These are phyloP conservation scores for Amaranthus cruentus DNA, from an alignment of 148 eudicot species.

Conservation along the genomic window DNA sequence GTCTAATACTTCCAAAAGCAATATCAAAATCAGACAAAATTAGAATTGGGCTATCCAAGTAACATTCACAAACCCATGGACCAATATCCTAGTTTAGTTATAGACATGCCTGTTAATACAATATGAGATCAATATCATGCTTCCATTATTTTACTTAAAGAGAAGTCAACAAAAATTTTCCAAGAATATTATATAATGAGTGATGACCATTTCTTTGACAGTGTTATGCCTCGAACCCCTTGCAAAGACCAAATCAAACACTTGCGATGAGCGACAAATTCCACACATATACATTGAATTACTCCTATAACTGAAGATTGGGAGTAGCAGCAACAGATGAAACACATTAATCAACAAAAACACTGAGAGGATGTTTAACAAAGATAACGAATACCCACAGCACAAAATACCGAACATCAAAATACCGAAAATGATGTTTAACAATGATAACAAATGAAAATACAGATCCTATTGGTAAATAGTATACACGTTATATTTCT, in stretches of 20 bases:
- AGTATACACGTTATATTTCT: too few species aligned
- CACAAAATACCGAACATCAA: too few species aligned
- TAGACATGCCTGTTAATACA: background rate
- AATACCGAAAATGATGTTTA: too few species aligned
- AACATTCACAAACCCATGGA: background rate
- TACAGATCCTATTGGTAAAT: too few species aligned
- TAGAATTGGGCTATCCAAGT: background rate
- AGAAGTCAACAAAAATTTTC: conserved; percentile 10
- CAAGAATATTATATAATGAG: background rate
- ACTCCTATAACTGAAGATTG: background rate
- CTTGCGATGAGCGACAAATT: background rate
- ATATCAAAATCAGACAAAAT: background rate
- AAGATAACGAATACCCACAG: too few species aligned
- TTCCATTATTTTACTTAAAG: background rate
- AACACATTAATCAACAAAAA: background rate
- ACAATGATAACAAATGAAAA: too few species aligned
- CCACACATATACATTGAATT: background rate
- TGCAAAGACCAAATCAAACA: conserved; percentile 7
- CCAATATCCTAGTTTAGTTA: background rate
- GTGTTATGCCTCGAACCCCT: background rate
- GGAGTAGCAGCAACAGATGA: background rate
- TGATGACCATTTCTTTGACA: background rate
- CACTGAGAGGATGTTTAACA: background rate
- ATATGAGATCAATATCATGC: background rate
- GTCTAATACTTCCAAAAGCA: background rate